Conservation (phyloP, 768 basidiomycete genomes). For the Psilocybe cubensis region DNA sequence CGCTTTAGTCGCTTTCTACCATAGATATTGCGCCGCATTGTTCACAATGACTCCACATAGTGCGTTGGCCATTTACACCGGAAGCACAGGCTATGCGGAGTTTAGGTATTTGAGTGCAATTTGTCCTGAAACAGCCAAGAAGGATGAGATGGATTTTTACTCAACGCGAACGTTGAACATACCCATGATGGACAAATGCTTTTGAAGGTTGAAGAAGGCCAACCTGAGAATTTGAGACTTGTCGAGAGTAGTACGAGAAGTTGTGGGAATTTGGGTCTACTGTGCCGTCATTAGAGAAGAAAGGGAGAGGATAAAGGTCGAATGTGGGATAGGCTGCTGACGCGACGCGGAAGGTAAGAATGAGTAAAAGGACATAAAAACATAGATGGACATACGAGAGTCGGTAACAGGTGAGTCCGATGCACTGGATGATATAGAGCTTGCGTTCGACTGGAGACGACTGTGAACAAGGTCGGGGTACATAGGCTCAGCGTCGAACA, state of each 20-base stretch:
- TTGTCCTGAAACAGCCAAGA: constrained; percentile 43
- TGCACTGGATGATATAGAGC: constrained; percentile 54
- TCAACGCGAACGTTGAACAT: constrained; percentile 26
- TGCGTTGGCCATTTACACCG: constrained; percentile 67
- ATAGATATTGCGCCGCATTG: constrained; percentile 89
- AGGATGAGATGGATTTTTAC: constrained; percentile 7
- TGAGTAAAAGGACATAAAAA: neutral
- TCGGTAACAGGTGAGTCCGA: constrained; percentile 49
- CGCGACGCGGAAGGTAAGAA: constrained; percentile 11
- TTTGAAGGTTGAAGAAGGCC: constrained; percentile 72
- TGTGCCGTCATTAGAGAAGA: constrained; percentile 48
- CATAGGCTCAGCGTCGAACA: constrained; percentile 70
- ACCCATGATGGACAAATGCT: constrained; percentile 75
- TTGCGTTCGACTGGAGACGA: constrained; percentile 68
- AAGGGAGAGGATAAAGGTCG: constrained; percentile 60
- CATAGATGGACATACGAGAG: constrained; percentile 49
- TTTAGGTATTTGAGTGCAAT: constrained; percentile 82
- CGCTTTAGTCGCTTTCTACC: constrained; percentile 70
- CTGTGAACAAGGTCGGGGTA: constrained; percentile 58
- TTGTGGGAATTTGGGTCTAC: constrained; percentile 52
- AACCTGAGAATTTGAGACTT: constrained; percentile 46
- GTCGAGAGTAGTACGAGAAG: constrained; percentile 45
- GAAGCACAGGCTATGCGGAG: constrained; percentile 79
- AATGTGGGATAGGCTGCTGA: constrained; percentile 63
- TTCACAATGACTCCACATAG: constrained; percentile 91